Base-by-base conservation (phyloP, 2,329 filamentous ascomycete genomes). In the Cladosporium halotolerans region DNA sequence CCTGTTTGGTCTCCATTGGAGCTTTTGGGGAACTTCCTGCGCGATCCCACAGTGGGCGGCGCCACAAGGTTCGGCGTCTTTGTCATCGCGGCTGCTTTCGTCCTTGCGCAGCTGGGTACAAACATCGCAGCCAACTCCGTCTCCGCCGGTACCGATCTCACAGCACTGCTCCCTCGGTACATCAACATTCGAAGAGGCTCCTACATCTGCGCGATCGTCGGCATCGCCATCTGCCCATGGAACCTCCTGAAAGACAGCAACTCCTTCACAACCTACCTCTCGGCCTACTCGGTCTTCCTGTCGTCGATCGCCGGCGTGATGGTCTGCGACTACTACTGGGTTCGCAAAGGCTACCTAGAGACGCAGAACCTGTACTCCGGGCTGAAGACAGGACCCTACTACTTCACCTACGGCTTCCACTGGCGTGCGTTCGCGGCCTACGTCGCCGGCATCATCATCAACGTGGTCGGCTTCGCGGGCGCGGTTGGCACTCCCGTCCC, bases 301-400 rank as follows among this genome's bases (percentile, higher is more conserved):
- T 91, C 87, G 55, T 89, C 87, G 41, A 95, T 96, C 58, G 90
- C 89, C 0, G 91, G 91, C n/a, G 89, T 95, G 58, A 93, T 96
- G 73, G 76, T 90, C 56, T 69, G 79, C 61, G 91, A 96, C 70
- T 96, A 96, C 75, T 96, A 95, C 70, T 57, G 86, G 53, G 88
- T 96, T 4, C 86, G 91, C 54, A 84, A 80, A 55, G 91, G 91
- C 4, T 95, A 90, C 67, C 76, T 93, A 2, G 82, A 90, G 59
- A 76, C 92, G 60, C 84, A 82, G 63, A 83, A 89, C 52, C 79
- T 96, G 0, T 96, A 95, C 74, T 85, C 85, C 48, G 85, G 80
- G 9, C 81, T 82, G 51, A 78, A 75, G 52, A 74, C 72, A 0
- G 81, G 82, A 0, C 85, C 82, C 0, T 96, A 96, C 71, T 92